Evolutionary conservation across 2,329 filamentous ascomycete species (phyloP), one percentile per base, ranked within the genome.

Genomic region (Graphilbum fragrans): DNA sequence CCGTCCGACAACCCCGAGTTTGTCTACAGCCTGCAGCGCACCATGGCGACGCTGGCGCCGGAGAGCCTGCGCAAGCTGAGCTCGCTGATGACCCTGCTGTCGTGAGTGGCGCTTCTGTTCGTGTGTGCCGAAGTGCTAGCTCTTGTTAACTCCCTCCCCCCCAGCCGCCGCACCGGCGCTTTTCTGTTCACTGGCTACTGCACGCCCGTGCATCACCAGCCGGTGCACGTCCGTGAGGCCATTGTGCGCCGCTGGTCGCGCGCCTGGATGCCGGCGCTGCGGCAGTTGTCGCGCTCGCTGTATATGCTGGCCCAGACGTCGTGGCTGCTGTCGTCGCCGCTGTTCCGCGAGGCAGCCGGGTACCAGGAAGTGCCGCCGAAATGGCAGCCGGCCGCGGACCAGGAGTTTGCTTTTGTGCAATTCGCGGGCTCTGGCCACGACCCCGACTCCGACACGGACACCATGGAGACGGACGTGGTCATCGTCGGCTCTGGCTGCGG

Each of bases 401-500:
- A 70, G 45, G 62, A 72, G 29, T 84, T 72, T 53, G 56, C 66
- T 1, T 85, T 85, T 50, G 53, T 82, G 36, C 77, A 83, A 52
- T 65, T 81, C 49, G 41, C 53, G 3, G 56, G 54, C 6, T 48
- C 50, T n/a, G 49, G 53, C 29, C 7, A 20, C 16, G 20, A 2
- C n/a, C 4, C 4, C 9, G 16, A 23, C 20, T 14, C n/a, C 22
- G 45, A 66, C 5, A 65, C 74, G 0, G 75, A 79, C 47, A 67
- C 69, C 3, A 63, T 93, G 32, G 76, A 86, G 41, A 81, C 83
- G 0, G 90, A 95, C 57, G 77, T 94, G 1, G 76, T 94, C 33
- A 78, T 95, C 44, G 71, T 95, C 18, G 88, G 88, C 3, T 92
- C 84, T 31, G 88, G 88, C 22, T 93, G 85, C 51, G 88, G 88